Base-by-base conservation (phyloP, 768 basidiomycete genomes). In the Suillus paluster region DNA sequence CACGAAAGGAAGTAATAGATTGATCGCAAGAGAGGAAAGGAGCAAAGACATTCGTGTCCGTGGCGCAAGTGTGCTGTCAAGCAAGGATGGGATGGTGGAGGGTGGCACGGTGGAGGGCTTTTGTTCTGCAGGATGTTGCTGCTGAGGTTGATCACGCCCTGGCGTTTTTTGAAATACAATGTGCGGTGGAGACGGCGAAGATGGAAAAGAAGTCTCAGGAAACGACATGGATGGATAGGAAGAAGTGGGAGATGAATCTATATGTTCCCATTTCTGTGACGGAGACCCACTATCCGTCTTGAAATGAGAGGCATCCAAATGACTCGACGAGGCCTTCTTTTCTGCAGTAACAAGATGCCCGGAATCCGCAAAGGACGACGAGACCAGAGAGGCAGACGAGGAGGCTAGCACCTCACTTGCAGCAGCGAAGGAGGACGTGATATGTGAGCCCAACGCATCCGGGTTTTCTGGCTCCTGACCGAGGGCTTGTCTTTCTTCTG, bases 1-100 rank as follows among this genome's bases (percentile, higher is more conserved):
- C 10, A 97, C 84, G 74, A 97, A 97, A 0, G 94, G 94, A 42
- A 97, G 81, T 1, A 91, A 71, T 64, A 97, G 72, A 72, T 97
- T 96, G 72, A 97, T 91, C 30, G 90, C 90, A 64, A 95, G 73
- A 25, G 90, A 86, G 17, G 91, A 88, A 58, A 89, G 74, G 57
- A 92, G 72, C 10, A 93, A 91, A 44, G 83, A 85, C 50, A 85
- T 69, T 27, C 54, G 23, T 55, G 54, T 89, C 64, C 84, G 84
- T 55, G 80, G 80, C 41, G 90, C 85, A 53, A 94, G 79, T 34
- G 85, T 79, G 25, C 81, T 71, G 74, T 93, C 88, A 74, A 92
- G 91, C 50, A 94, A 83, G 36, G 89, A 83, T 19, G 88, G 78
- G 1, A 92, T 89, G 11, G 84, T 86, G 33, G 87, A 84, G 2